A percentile compares a stretch with the other conserved stretches of the same genome.
Evolutionary conservation across 2,329 filamentous ascomycete species (phyloP).

Genomic region (Atkinsonella texensis): DNA sequence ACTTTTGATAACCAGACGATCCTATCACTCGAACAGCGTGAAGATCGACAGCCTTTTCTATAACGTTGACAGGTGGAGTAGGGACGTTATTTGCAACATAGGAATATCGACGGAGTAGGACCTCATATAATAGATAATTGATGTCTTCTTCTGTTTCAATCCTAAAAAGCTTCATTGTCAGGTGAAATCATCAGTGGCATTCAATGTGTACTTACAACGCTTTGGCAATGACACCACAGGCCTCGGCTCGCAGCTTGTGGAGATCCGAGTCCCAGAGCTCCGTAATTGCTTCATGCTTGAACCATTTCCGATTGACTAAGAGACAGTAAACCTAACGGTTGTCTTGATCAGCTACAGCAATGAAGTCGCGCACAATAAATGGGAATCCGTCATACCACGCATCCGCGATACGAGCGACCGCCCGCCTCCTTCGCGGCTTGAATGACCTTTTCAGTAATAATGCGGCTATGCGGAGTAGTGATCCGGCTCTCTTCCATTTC

Average conservation of each 20-base stretch:
- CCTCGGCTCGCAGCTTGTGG: slow-evolving; percentile 63
- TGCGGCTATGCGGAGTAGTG: slow-evolving; percentile 67
- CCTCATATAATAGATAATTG: slow-evolving; percentile 63
- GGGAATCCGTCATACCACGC: slow-evolving; percentile 41
- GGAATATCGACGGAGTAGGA: slow-evolving; percentile 82
- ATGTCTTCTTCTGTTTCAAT: slow-evolving; percentile 79
- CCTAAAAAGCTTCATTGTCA: slow-evolving; percentile 24
- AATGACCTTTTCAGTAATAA: slow-evolving; percentile 74
- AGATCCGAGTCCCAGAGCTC: slow-evolving; percentile 92
- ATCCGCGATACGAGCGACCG: slow-evolving; percentile 58
- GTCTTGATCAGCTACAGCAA: background rate
- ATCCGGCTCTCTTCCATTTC: slow-evolving; percentile 69
- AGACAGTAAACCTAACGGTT: slow-evolving; percentile 52
- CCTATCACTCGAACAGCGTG: slow-evolving; percentile 84
- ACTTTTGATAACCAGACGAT: slow-evolving; percentile 91
- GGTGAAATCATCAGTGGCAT: background rate
- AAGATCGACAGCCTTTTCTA: slow-evolving; percentile 87
- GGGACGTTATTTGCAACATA: slow-evolving; percentile 60
- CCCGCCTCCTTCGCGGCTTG: slow-evolving; percentile 73
- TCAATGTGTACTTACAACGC: slow-evolving; percentile 34
- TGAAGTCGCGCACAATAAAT: background rate
- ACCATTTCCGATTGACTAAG: slow-evolving; percentile 60
- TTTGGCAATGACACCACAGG: slow-evolving; percentile 90
- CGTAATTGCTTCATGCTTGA: slow-evolving; percentile 61
- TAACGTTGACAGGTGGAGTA: slow-evolving; percentile 69